Conservation (phyloP, 768 basidiomycete genomes). For the Phaeolepiota aurea region DNA sequence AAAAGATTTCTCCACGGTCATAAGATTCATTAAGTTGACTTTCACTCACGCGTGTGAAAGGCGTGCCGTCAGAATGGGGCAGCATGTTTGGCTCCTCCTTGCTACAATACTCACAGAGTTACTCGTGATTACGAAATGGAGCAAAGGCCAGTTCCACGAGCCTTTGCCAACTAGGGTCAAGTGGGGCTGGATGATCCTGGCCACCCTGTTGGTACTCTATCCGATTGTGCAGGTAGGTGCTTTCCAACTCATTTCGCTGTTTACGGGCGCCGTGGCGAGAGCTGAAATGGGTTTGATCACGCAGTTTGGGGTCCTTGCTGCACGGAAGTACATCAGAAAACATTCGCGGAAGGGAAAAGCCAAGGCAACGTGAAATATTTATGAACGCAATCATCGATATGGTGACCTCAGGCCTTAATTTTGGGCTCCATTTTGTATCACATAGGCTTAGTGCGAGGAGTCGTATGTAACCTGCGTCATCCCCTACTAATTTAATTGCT, state of each 20-base stretch:
- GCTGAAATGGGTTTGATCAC: constrained; percentile 1
- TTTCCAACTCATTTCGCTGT: constrained; percentile 2
- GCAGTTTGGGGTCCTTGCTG: constrained; percentile 7
- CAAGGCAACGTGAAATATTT: constrained; percentile 6
- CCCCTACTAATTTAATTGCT: no score
- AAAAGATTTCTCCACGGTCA: constrained; percentile 14
- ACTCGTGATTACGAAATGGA: constrained; percentile 78
- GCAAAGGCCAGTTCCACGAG: constrained; percentile 56
- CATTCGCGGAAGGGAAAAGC: constrained; percentile 4
- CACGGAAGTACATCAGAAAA: constrained; percentile 6
- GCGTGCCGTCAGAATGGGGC: constrained; percentile 81
- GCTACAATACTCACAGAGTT: constrained; percentile 82
- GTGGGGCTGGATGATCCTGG: constrained; percentile 60
- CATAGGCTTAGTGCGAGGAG: no score
- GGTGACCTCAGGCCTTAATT: neutral
- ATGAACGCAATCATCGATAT: no score
- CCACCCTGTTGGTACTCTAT: constrained; percentile 55
- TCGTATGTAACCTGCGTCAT: no score
- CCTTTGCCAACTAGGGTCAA: constrained; percentile 57
- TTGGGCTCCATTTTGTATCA: no score
- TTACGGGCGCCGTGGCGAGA: constrained; percentile 1
- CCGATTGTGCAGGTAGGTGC: constrained; percentile 54
- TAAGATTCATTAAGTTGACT: constrained; percentile 1
- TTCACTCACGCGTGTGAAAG: constrained; percentile 25
- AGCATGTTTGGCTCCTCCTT: constrained; percentile 80